phyloP scores from a whole-genome alignment of 768 basidiomycete species.

The Clathrus columnatus region DNA sequence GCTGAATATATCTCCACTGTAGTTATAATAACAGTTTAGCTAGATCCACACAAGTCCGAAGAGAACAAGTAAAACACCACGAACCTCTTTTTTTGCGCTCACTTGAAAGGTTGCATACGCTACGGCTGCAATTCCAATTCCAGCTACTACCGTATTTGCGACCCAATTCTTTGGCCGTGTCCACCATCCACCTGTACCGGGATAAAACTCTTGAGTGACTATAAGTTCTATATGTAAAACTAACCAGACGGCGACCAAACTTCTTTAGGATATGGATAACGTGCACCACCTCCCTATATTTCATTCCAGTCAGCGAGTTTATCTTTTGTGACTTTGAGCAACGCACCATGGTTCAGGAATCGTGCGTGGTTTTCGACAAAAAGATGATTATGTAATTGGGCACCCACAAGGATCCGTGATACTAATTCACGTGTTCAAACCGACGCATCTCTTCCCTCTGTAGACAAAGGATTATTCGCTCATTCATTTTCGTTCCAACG shows the following conservation, averaged over 20 bases:
- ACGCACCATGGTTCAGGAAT: not conserved
- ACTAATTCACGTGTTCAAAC: not conserved
- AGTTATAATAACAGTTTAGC: not conserved
- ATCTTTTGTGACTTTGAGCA: too few relatives aligned
- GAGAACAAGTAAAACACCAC: constrained; percentile 18
- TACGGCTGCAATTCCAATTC: constrained; percentile 56
- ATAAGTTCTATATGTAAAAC: too few relatives aligned
- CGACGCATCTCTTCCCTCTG: too few relatives aligned
- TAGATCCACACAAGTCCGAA: not conserved
- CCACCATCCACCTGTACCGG: constrained; percentile 90
- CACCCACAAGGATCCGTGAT: not conserved
- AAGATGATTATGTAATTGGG: not conserved
- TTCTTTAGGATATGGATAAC: constrained; percentile 90
- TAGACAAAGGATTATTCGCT: too few relatives aligned
- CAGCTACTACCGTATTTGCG: constrained; percentile 68
- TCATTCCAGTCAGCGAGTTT: too few relatives aligned
- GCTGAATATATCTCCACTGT: constrained; percentile 52
- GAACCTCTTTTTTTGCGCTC: constrained; percentile 75
- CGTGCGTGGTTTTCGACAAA: not conserved
- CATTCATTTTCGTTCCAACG: too few relatives aligned
- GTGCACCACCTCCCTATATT: constrained; percentile 64
- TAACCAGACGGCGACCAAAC: constrained; percentile 91
- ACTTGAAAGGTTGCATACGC: constrained; percentile 62
- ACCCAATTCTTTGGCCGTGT: constrained; percentile 85
- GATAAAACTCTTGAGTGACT: not conserved